These are phyloP conservation scores for Emmonsiellopsis sp. DNA, from an alignment of 2,329 filamentous ascomycete genomes.

Conservation along the genomic window DNA sequence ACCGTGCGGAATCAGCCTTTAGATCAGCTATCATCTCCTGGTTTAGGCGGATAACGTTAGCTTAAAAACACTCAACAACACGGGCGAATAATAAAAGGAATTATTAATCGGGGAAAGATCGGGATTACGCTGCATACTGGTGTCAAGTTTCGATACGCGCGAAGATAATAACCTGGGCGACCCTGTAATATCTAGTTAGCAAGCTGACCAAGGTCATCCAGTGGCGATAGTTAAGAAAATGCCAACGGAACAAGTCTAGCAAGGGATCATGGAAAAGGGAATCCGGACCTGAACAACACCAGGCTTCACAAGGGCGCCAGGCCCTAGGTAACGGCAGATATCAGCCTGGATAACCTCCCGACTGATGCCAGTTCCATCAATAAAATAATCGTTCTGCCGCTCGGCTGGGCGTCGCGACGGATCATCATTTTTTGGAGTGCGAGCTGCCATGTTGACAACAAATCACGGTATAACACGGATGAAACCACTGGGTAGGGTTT, in stretches of 20 bases:
- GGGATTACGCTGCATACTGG: constrained; percentile 44
- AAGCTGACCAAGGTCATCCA: neutral
- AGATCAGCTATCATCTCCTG: constrained; percentile 49
- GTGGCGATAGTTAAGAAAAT: constrained; percentile 2
- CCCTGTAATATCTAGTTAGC: constrained; percentile 43
- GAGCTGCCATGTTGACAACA: constrained; percentile 32
- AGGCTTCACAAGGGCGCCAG: constrained; percentile 70
- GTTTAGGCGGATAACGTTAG: neutral
- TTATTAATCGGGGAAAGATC: neutral
- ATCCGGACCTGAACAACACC: constrained; percentile 61
- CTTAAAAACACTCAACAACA: neutral
- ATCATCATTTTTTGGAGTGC: constrained; percentile 22
- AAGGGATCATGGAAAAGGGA: constrained; percentile 14
- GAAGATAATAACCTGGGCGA: constrained; percentile 67
- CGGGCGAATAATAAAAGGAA: constrained; percentile 10
- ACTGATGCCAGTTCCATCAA: constrained; percentile 71
- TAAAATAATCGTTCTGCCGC: constrained; percentile 66
- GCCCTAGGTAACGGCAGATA: constrained; percentile 75
- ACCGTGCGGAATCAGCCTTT: constrained; percentile 44
- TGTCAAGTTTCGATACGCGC: constrained; percentile 68
- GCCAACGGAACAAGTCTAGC: constrained; percentile 9
- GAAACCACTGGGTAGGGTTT: constrained; percentile 1
- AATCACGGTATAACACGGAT: constrained; percentile 11
- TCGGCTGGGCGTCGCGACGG: constrained; percentile 16
- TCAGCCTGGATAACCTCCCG: constrained; percentile 77